These are phyloP conservation scores for Dentipellis sp. DNA, from an alignment of 768 basidiomycete genomes.

Conservation along the genomic window DNA sequence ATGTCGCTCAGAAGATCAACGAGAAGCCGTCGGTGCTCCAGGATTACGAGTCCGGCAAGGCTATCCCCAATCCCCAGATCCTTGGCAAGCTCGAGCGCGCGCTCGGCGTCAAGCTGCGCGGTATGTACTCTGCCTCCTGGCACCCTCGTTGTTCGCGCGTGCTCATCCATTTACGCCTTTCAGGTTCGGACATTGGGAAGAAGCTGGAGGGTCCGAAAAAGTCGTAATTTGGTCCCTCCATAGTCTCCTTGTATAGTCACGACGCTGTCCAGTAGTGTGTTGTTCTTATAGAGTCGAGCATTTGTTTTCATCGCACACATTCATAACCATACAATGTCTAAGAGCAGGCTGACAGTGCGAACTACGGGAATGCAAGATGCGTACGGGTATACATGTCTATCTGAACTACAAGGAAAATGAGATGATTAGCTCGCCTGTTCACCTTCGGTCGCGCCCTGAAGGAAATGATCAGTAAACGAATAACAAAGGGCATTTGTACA, in stretches of 20 bases:
- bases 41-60: conserved; percentile 85
- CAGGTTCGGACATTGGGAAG: conserved; percentile 79
- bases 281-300: too few relatives aligned
- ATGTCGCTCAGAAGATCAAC: conserved; percentile 87
- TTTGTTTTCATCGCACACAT: too few relatives aligned
- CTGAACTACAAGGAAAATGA: neutral
- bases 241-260: too few relatives aligned
- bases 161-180: conserved; percentile 5
- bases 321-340: too few relatives aligned
- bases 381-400: neutral
- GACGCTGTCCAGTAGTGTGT: too few relatives aligned
- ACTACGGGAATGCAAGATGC: neutral
- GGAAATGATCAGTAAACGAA: neutral
- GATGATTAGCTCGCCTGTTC: conserved; percentile 8
- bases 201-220: conserved; percentile 75
- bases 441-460: conserved; percentile 11
- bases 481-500: neutral
- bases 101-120: conserved; percentile 84
- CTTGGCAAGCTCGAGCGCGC: conserved; percentile 82
- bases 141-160: neutral
- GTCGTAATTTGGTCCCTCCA: conserved; percentile 31
- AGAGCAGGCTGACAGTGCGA: too few relatives aligned
- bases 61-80: conserved; percentile 80
- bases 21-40: conserved; percentile 84
- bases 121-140: conserved; percentile 30